phyloP scores from a whole-genome alignment of 1,284 basidiomycete genomes.

The Quambalaria eucalypti region DNA sequence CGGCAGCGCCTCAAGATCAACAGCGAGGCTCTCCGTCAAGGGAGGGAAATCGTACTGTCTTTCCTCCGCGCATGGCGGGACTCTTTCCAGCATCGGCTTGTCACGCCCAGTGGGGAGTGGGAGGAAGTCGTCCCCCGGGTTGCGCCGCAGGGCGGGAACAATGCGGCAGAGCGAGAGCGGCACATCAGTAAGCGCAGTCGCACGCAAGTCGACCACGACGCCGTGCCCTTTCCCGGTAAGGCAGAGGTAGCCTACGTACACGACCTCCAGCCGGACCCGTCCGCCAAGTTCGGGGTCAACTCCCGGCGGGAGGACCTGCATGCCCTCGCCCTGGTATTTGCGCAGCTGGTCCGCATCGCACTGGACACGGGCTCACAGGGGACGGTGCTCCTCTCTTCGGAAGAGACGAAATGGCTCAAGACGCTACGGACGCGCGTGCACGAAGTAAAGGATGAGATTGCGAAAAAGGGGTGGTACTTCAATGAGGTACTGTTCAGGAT shows the following conservation, averaged over 20 bases:
- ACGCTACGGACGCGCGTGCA: neutral
- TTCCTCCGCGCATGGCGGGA: neutral
- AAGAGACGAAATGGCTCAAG: neutral
- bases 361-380: neutral
- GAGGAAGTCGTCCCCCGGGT: too few relatives aligned
- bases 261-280: neutral
- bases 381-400: neutral
- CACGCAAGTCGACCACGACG: neutral
- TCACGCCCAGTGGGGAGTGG: too few relatives aligned
- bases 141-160: too few relatives aligned
- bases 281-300: neutral
- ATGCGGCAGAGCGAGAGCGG: neutral
- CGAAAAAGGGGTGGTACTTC: too few relatives aligned
- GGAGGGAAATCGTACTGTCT: too few relatives aligned
- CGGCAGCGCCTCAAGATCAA: too few relatives aligned
- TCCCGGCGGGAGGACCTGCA: neutral
- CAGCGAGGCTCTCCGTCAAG: too few relatives aligned
- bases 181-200: neutral
- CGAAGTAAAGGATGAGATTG: neutral
- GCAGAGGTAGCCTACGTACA: neutral
- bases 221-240: neutral
- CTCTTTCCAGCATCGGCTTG: too few relatives aligned
- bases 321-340: neutral
- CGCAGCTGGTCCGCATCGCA: neutral
- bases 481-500: too few relatives aligned